Evolutionary conservation across 805 yeast species (phyloP).

Genomic region (Candida arabinofermentans): DNA sequence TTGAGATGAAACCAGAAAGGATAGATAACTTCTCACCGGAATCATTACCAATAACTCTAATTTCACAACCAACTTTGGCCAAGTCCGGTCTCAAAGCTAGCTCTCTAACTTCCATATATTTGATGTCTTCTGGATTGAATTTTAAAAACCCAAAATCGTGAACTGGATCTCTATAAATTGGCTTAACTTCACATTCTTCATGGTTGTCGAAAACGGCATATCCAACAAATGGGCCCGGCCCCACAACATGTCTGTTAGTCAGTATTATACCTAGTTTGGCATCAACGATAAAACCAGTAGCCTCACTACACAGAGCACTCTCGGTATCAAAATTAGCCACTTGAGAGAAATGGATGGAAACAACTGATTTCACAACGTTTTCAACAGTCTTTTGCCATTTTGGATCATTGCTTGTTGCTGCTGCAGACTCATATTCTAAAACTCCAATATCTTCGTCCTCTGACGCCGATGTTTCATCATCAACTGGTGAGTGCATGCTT

Average conservation of each 20-base stretch:
- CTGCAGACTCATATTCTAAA: slow-evolving; percentile 7
- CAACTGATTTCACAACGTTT: slow-evolving; percentile 79
- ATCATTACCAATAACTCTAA: slow-evolving; percentile 93
- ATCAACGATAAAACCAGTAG: slow-evolving; percentile 95
- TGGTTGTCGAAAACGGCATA: slow-evolving; percentile 91
- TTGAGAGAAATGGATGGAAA: slow-evolving; percentile 83
- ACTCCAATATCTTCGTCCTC: slow-evolving; percentile 7
- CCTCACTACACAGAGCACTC: slow-evolving; percentile 74
- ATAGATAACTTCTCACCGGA: slow-evolving; percentile 93
- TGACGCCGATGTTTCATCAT: slow-evolving; percentile 1
- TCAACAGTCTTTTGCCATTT: slow-evolving; percentile 82
- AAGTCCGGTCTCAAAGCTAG: slow-evolving; percentile 72
- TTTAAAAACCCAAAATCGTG: slow-evolving; percentile 90
- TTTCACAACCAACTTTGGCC: slow-evolving; percentile 89
- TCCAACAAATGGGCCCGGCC: slow-evolving; percentile 92
- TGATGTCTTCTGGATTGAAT: slow-evolving; percentile 67
- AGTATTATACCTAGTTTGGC: slow-evolving; percentile 74
- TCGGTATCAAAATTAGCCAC: slow-evolving; percentile 88
- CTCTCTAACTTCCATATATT: slow-evolving; percentile 68
- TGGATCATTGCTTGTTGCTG: slow-evolving; percentile 23
- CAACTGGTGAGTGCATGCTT: background rate
- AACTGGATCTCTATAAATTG: slow-evolving; percentile 89
- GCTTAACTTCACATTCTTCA: slow-evolving; percentile 84
- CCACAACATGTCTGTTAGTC: slow-evolving; percentile 93
- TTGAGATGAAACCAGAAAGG: slow-evolving; percentile 77